Base-by-base conservation (phyloP, 139 green algal genomes). In the Cymbomonas tetramitiformis region DNA sequence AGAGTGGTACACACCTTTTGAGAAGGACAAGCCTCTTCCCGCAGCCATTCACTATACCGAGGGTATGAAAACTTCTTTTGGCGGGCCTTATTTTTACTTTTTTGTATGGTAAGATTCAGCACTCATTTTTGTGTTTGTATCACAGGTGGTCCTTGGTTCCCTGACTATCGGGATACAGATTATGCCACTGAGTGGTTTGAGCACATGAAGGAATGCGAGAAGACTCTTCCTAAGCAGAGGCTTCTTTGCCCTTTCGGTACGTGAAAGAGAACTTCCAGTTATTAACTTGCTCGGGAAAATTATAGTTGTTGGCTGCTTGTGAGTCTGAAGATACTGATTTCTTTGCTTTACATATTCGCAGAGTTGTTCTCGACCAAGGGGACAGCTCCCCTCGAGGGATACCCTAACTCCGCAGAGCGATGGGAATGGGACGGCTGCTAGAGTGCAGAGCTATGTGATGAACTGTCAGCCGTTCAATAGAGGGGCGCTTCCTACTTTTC, bases 31-130 rank as follows among this genome's bases (percentile, higher is more conserved):
- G 23, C n/a, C n/a, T n/a, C 38, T 51, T 26, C 64, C 64, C 2
- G 30, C 53, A 12, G 64, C 34, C 6, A 63, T 72, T 8, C 65
- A 72, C 34, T 72, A 72, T 51, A 72, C 65, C 9, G 51, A 59
- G 38, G n/a, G n/a, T n/a, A n/a, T n/a, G n/a, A n/a, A n/a, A n/a
- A n/a, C n/a, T n/a, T n/a, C n/a, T n/a, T n/a, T n/a, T n/a, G n/a
- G n/a, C n/a, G n/a, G n/a, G n/a, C n/a, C n/a, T n/a, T n/a, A n/a
- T n/a, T n/a, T n/a, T n/a, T n/a, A n/a, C n/a, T n/a, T n/a, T n/a
- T n/a, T n/a, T n/a, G n/a, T n/a, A n/a, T n/a, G n/a, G n/a, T n/a
- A n/a, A n/a, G n/a, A n/a, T n/a, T n/a, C n/a, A n/a, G n/a, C n/a
- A n/a, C n/a, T n/a, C n/a, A n/a, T n/a, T n/a, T n/a, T n/a, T n/a